Base-by-base conservation (phyloP, 345 rosid species). In the Pugionium cornutum region DNA sequence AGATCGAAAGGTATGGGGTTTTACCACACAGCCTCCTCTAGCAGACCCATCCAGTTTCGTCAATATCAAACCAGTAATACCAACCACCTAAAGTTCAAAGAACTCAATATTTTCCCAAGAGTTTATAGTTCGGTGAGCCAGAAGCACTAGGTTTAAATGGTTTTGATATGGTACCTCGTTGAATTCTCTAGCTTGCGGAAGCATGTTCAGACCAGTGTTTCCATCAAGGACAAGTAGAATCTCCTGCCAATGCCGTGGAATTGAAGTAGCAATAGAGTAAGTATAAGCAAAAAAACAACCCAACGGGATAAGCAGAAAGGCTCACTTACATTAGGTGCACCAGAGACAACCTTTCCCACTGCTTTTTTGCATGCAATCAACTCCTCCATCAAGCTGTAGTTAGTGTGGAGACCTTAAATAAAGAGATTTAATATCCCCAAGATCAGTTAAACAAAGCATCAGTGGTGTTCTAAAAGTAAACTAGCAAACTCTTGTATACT, bases 111-210 rank as follows among this genome's bases (percentile, higher is more conserved):
- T 42, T 28, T 32, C 41, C 43, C 28, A 56, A 37, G 18, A 54
- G 25, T n/a, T 7, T 11, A 59, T 18, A 32, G 58, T 18, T 46
- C 54, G 8, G 58, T 29, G 49, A 33, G 50, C 34, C 62, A 51
- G 35, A 60, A 62, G 4, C 52, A 41, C 41, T 50, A 42, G 35
- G 33, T 57, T 46, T 39, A 50, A 27, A 55, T 44, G 29, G 51
- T 45, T 66, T 18, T 2, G 8, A 29, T 41, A 64, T 47, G 58
- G 67, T 87, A 88, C 98, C 77, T 89, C 98, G 77, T 92, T 92
- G 79, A 92, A 92, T 67, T 92, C 98, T 76, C 98, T 85, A 60
- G 98, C 98, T 75, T 92, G 98, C 49, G 98, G 98, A 72, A 92
- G 97, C 98, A 89, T 89, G 79, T 92, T 92, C 76, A 92, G 70